Evolutionary conservation across 2,329 filamentous ascomycete species (phyloP).

Genomic region (Hypoxylon sp.): DNA sequence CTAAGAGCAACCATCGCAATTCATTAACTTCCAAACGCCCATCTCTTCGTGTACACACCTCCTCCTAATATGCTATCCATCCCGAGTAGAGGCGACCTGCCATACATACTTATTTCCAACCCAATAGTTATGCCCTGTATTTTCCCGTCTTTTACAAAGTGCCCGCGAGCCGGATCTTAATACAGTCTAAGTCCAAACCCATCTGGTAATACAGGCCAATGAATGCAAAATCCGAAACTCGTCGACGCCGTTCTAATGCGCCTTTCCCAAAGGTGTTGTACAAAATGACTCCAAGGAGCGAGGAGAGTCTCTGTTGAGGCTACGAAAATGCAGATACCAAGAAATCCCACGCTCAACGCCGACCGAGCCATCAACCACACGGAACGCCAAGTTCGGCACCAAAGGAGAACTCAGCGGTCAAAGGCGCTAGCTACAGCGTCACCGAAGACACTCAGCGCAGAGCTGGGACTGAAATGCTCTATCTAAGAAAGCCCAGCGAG

Average conservation of each 20-base stretch:
- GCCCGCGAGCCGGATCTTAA: slow-evolving; percentile 1
- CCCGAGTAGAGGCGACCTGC: not conserved
- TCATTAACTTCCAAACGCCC: slow-evolving; percentile 24
- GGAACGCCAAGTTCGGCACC: slow-evolving; percentile 13
- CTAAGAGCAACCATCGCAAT: slow-evolving; percentile 4
- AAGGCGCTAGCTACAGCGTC: slow-evolving; percentile 27
- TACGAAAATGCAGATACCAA: slow-evolving; percentile 27
- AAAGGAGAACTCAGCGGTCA: not conserved
- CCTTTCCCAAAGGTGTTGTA: slow-evolving; percentile 15
- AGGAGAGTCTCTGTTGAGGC: slow-evolving; percentile 26
- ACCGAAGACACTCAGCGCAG: slow-evolving; percentile 21
- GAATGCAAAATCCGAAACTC: slow-evolving; percentile 8
- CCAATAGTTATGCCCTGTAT: not conserved
- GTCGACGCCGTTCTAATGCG: slow-evolving; percentile 31
- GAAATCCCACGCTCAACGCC: slow-evolving; percentile 12
- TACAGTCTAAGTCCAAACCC: slow-evolving; percentile 16
- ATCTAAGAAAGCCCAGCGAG: slow-evolving; percentile 52
- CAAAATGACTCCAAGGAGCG: slow-evolving; percentile 16
- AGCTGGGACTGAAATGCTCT: slow-evolving; percentile 20
- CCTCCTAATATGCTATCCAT: not conserved
- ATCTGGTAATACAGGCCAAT: not conserved
- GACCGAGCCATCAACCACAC: not conserved
- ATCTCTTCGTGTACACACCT: slow-evolving; percentile 11
- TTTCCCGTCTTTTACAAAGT: not conserved
- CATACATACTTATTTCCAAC: not conserved